Percentiles rank a stretch among this genome's conserved stretches.
Evolutionary conservation across 108 stramenopile genomes (phyloP).

Genomic region (Conticribra weissflogii): DNA sequence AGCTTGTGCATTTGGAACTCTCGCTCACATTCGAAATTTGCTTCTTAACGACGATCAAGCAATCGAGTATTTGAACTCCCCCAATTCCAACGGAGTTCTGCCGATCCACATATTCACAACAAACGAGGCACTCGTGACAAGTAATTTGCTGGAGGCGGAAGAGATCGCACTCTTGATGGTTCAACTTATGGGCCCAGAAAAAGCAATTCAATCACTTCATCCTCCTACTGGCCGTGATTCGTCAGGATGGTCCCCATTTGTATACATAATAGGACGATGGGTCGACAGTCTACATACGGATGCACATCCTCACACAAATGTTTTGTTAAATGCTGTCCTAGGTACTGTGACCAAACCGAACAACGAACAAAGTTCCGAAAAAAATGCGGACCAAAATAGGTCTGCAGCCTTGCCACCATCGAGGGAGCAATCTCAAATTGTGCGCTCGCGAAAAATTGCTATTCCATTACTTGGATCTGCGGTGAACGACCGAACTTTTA

Average conservation of each 20-base stretch:
- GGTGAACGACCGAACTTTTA: constrained; percentile 3
- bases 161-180: constrained; percentile 27
- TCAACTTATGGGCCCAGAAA: constrained; percentile 38
- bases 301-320: neutral
- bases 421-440: too few relatives aligned
- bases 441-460: constrained; percentile 2
- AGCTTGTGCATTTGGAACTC: constrained; percentile 35
- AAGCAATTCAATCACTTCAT: constrained; percentile 26
- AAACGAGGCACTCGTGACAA: constrained; percentile 24
- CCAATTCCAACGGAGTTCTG: constrained; percentile 20
- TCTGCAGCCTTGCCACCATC: too few relatives aligned
- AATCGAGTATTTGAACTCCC: constrained; percentile 2
- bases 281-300: constrained; percentile 24
- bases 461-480: constrained; percentile 13
- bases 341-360: neutral
- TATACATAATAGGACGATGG: constrained; percentile 33
- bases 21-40: constrained; percentile 14
- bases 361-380: too few relatives aligned
- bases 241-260: constrained; percentile 37
- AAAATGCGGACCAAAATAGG: too few relatives aligned
- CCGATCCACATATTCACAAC: constrained; percentile 38
- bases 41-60: constrained; percentile 12
- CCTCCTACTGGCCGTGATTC: neutral
- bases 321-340: neutral
- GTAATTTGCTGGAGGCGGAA: constrained; percentile 26